Evolutionary conservation across 176 grass and related monocot species (phyloP), one percentile per base, ranked within the genome.

Genomic region (Cenchrus americanus): DNA sequence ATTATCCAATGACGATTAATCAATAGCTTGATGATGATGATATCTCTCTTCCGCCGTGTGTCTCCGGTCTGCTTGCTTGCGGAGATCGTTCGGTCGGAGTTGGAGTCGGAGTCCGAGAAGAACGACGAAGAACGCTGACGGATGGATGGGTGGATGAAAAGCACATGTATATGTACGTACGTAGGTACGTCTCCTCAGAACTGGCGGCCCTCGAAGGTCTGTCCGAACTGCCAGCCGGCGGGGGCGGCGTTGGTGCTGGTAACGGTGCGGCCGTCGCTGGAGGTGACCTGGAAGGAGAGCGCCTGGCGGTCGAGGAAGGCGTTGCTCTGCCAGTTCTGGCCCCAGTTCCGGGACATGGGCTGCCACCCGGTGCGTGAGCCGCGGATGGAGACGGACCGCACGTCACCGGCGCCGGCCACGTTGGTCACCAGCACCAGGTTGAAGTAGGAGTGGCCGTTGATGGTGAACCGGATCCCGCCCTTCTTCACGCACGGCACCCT

Each of bases 311-410:
- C 89, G 1, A 91, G 82, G 60, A 49, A 2, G 2, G 86, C 10
- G 86, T 88, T 88, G 86, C 86, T 91, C 89, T 91, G 89, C 89
- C 89, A 91, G 86, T 91, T 91, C 86, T 82, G 82, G 72, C 89
- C 89, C 89, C 89, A 91, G 82, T 91, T 91, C 2, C 89, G 85
- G 1, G 85, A 91, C 89, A 91, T 91, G 82, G 86, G 51, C 84
- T 90, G 89, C 89, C 89, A 90, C 4, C 84, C 89, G 0, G 75
- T 63, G n/a, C 84, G 84, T 1, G 89, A 73, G 18, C 89, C 86
- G 71, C 77, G 81, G 89, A 91, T 82, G 53, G 82, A 72, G 5
- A 91, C 85, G 23, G 85, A 82, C 0, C 27, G 58, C 22, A 82
- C 86, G 76, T 82, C 86, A 77, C 89, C 89, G 67, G 86, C 78